Conservation (phyloP, 352 stramenopile genomes). For the Pythium vanterpoolii region DNA sequence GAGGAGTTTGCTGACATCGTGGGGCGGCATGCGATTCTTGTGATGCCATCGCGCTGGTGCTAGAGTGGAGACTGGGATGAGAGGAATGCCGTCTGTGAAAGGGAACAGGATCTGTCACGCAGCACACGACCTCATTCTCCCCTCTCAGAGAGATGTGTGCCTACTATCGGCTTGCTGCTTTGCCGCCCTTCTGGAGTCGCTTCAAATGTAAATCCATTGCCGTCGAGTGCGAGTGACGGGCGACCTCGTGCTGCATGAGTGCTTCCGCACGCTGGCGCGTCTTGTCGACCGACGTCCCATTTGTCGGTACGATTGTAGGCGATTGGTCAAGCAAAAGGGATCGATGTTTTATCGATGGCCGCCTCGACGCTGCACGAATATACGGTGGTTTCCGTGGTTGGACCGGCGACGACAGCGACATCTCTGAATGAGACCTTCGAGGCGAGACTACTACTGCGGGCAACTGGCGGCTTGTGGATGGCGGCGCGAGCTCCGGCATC, state of each 20-base stretch:
- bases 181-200: constrained; percentile 19
- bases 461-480: neutral
- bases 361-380: neutral
- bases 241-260: neutral
- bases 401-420: neutral
- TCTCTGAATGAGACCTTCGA: neutral
- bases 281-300: constrained; percentile 7
- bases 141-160: no score
- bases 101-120: neutral
- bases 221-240: neutral
- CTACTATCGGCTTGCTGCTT: constrained; percentile 20
- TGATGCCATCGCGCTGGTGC: neutral
- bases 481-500: neutral
- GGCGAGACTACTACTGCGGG: neutral
- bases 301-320: neutral
- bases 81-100: neutral
- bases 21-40: neutral
- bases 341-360: neutral
- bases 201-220: constrained; percentile 16
- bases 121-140: neutral
- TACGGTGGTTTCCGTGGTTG: neutral
- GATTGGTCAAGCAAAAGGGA: neutral
- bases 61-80: no score
- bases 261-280: constrained; percentile 15
- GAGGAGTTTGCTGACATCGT: neutral